phyloP scores from a whole-genome alignment of 768 basidiomycete genomes.

The Suillus fuscotomentosus region DNA sequence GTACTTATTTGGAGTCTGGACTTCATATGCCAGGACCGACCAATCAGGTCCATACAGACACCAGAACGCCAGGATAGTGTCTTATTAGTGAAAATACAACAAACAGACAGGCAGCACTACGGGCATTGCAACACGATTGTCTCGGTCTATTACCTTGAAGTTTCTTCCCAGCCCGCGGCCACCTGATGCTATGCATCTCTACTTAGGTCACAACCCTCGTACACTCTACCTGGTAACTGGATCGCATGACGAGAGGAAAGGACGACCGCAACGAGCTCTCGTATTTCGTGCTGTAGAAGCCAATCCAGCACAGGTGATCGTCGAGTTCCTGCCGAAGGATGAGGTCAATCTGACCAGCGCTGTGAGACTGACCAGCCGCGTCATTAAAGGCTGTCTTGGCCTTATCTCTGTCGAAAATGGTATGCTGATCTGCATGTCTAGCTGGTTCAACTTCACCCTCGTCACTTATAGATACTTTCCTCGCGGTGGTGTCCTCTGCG shows the following conservation, averaged over 20 bases:
- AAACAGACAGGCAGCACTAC: background rate
- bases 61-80: slow-evolving; percentile 11
- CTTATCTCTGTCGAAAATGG: slow-evolving; percentile 73
- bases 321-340: slow-evolving; percentile 78
- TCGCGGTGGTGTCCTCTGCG: slow-evolving; percentile 76
- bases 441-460: background rate
- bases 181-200: slow-evolving; percentile 60
- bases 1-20: background rate
- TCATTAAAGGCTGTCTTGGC: slow-evolving; percentile 83
- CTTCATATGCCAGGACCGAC: background rate
- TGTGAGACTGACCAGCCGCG: slow-evolving; percentile 65
- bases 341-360: slow-evolving; percentile 67
- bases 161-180: background rate
- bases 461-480: slow-evolving; percentile 66
- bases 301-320: slow-evolving; percentile 64
- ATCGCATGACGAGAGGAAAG: slow-evolving; percentile 61
- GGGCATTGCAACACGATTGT: background rate
- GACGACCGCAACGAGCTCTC: slow-evolving; percentile 60
- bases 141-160: background rate
- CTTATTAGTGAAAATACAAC: slow-evolving; percentile 5
- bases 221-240: slow-evolving; percentile 72
- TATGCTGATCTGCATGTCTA: slow-evolving; percentile 26
- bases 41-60: background rate
- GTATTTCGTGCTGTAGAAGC: slow-evolving; percentile 66
- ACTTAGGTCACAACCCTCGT: slow-evolving; percentile 66